Conservation (phyloP, 306 rosid genomes). For the Phaseolus lunatus region DNA sequence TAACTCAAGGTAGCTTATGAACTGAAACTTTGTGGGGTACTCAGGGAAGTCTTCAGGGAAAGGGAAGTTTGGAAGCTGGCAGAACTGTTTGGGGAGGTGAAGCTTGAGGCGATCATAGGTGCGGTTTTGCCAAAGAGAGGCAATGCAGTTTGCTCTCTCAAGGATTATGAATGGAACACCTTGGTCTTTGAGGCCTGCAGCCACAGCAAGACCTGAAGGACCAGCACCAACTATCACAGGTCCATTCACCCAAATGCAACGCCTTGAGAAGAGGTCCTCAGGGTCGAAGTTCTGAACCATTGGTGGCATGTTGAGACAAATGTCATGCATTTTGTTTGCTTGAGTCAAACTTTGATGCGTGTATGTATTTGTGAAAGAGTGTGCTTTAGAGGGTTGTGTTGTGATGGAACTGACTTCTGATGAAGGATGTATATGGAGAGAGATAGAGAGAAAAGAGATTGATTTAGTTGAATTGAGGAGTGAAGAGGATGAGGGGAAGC, state of each 20-base stretch:
- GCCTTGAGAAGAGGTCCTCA: conserved; percentile 53
- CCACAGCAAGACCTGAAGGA: conserved; percentile 92
- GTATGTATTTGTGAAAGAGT: background rate
- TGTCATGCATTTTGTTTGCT: conserved; percentile 39
- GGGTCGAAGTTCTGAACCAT: conserved; percentile 51
- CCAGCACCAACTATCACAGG: conserved; percentile 93
- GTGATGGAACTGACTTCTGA: conserved; percentile 14
- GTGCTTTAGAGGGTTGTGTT: background rate
- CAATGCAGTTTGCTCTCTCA: conserved; percentile 87
- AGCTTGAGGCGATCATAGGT: conserved; percentile 90
- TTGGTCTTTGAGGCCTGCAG: conserved; percentile 79
- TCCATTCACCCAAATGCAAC: conserved; percentile 81
- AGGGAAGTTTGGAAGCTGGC: conserved; percentile 80
- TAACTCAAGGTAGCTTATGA: conserved; percentile 78
- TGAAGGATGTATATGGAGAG: background rate
- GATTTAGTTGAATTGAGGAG: conserved; percentile 55
- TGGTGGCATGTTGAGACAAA: conserved; percentile 57
- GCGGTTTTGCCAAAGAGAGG: conserved; percentile 84
- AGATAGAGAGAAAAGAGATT: background rate
- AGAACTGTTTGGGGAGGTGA: conserved; percentile 89
- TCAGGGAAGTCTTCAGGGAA: conserved; percentile 80
- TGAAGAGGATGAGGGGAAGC: conserved; percentile 50
- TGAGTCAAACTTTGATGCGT: background rate
- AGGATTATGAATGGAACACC: conserved; percentile 76
- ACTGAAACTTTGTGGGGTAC: conserved; percentile 82